Evolutionary conservation across 805 yeast genomes (phyloP).

Genomic region (Aciculoconidium aculeatum): DNA sequence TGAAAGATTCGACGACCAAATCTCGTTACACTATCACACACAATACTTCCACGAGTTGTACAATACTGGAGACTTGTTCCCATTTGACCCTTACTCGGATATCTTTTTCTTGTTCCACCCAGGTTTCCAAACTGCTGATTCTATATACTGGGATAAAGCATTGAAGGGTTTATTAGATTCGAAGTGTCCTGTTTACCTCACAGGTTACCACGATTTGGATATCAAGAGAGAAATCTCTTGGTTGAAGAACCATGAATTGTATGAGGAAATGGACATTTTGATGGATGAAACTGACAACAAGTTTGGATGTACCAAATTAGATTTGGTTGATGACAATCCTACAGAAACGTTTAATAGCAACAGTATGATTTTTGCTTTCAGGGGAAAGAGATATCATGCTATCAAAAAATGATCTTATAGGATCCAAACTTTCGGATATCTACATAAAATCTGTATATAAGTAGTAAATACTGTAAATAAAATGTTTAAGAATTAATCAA

Average conservation of each 20-base stretch:
- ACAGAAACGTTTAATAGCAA: slow-evolving; percentile 92
- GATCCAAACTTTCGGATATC: too few species aligned
- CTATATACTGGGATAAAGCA: slow-evolving; percentile 78
- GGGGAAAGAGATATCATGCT: slow-evolving; percentile 97
- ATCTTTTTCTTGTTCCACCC: slow-evolving; percentile 94
- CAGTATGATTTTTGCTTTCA: slow-evolving; percentile 81
- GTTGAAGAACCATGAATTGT: slow-evolving; percentile 54
- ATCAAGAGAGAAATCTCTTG: slow-evolving; percentile 63
- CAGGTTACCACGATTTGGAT: slow-evolving; percentile 83
- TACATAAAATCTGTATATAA: too few species aligned
- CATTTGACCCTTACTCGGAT: slow-evolving; percentile 95
- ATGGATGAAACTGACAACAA: slow-evolving; percentile 67
- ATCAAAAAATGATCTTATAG: slow-evolving; percentile 29
- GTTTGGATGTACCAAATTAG: slow-evolving; percentile 89
- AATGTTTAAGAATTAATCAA: too few species aligned
- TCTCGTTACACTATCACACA: slow-evolving; percentile 78
- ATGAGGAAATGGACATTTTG: slow-evolving; percentile 72
- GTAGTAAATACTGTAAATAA: too few species aligned
- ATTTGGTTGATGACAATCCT: slow-evolving; percentile 85
- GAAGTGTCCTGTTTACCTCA: slow-evolving; percentile 86
- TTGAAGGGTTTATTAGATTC: slow-evolving; percentile 85
- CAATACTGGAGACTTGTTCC: slow-evolving; percentile 91
- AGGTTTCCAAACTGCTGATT: slow-evolving; percentile 80
- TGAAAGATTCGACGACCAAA: slow-evolving; percentile 65
- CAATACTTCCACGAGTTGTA: slow-evolving; percentile 88